Conservation (phyloP, 805 yeast genomes). For the Saccharomyces paradoxus region DNA sequence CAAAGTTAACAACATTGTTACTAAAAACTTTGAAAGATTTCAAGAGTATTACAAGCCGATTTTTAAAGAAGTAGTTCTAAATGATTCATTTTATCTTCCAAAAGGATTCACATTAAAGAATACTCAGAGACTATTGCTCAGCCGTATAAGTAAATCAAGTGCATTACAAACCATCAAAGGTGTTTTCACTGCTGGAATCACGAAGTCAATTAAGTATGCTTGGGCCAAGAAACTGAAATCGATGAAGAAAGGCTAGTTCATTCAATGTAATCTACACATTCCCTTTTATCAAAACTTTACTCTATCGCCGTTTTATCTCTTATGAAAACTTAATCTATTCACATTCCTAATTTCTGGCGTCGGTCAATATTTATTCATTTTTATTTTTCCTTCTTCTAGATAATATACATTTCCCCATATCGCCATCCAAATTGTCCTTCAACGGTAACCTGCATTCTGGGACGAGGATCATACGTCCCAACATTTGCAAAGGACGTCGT, state of each 20-base stretch:
- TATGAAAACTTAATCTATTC: neutral
- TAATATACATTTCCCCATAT: neutral
- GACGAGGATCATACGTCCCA: neutral
- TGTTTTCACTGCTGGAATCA: constrained; percentile 74
- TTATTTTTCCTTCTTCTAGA: neutral
- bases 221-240: constrained; percentile 53
- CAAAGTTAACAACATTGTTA: constrained; percentile 79
- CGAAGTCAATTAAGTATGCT: constrained; percentile 65
- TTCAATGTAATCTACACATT: neutral
- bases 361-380: neutral
- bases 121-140: constrained; percentile 33
- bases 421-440: neutral
- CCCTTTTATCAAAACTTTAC: neutral
- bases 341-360: neutral
- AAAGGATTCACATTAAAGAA: constrained; percentile 34
- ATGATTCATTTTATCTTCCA: constrained; percentile 31
- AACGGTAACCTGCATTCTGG: neutral
- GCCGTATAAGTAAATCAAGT: constrained; percentile 63
- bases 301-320: neutral
- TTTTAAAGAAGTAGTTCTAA: constrained; percentile 30
- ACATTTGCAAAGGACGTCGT: neutral
- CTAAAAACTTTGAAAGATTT: constrained; percentile 63
- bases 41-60: constrained; percentile 65
- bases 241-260: constrained; percentile 8
- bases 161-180: constrained; percentile 75